Evolutionary conservation across 1,284 basidiomycete species (phyloP).

Genomic region (Phellinidium pouzarii): DNA sequence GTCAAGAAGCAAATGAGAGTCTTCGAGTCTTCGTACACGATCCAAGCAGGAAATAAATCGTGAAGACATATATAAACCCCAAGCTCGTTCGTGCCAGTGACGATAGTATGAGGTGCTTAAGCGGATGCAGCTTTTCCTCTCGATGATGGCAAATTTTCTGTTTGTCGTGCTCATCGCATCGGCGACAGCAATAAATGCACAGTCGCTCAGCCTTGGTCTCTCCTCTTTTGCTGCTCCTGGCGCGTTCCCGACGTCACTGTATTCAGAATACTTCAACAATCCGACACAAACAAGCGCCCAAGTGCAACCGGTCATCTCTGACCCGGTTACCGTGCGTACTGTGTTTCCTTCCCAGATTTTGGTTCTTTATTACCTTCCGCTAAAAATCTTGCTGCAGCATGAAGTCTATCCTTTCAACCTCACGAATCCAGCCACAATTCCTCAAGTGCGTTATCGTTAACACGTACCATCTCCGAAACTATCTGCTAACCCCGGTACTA

Average conservation of each 20-base stretch:
- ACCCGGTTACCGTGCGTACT: slow-evolving; percentile 52
- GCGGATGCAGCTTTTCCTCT: too few species aligned
- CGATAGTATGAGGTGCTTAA: too few species aligned
- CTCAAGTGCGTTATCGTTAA: slow-evolving; percentile 30
- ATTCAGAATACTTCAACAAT: slow-evolving; percentile 59
- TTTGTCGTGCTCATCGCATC: neutral
- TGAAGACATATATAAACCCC: too few species aligned
- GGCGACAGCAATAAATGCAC: neutral
- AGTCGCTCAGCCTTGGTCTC: slow-evolving; percentile 25
- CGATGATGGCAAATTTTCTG: neutral
- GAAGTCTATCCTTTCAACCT: slow-evolving; percentile 47
- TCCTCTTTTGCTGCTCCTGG: slow-evolving; percentile 53
- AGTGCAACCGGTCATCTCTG: slow-evolving; percentile 64
- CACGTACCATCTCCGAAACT: neutral
- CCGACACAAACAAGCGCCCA: slow-evolving; percentile 64
- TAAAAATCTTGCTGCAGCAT: slow-evolving; percentile 34
- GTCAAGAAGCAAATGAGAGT: too few species aligned
- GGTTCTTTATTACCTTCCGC: slow-evolving; percentile 1
- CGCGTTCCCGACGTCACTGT: slow-evolving; percentile 58
- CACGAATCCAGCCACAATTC: slow-evolving; percentile 54
- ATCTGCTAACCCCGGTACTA: slow-evolving; percentile 1
- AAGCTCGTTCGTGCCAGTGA: too few species aligned
- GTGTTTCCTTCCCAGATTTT: too few species aligned
- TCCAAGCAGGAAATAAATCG: too few species aligned
- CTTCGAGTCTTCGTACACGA: too few species aligned